Evolutionary conservation across 345 rosid genomes (phyloP).

Genomic region (Populus davidiana): DNA sequence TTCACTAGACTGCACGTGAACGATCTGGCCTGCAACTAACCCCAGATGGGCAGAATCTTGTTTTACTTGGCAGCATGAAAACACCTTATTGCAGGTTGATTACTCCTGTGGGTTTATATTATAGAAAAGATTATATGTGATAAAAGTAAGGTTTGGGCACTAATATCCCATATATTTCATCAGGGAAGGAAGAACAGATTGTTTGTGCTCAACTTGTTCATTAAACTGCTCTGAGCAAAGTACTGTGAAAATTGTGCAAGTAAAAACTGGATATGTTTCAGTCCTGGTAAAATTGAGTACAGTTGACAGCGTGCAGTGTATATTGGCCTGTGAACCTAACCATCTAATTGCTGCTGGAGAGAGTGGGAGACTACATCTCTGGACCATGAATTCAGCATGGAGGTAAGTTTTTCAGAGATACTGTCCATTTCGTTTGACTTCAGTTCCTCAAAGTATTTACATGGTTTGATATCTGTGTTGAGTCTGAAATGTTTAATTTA

Average conservation of each 20-base stretch:
- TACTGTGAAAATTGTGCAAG: conserved; percentile 59
- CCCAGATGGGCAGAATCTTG: conserved; percentile 65
- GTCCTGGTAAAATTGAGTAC: conserved; percentile 56
- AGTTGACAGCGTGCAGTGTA: conserved; percentile 45
- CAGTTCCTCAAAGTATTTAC: neutral
- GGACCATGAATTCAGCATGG: conserved; percentile 82
- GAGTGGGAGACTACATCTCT: conserved; percentile 65
- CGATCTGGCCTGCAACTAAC: conserved; percentile 55
- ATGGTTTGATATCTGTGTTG: neutral
- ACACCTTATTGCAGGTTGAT: conserved; percentile 82
- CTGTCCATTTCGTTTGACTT: conserved; percentile 9
- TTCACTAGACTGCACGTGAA: conserved; percentile 55
- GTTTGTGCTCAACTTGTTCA: conserved; percentile 71
- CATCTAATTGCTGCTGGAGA: conserved; percentile 61
- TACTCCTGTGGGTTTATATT: conserved; percentile 14
- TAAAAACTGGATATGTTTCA: conserved; percentile 67
- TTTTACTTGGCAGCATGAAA: conserved; percentile 57
- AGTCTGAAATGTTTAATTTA: neutral
- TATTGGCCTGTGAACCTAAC: conserved; percentile 62
- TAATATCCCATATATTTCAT: conserved; percentile 15
- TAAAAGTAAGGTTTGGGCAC: neutral
- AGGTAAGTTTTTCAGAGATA: conserved; percentile 42
- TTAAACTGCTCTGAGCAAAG: conserved; percentile 46
- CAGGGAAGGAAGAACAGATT: conserved; percentile 67
- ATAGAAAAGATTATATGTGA: neutral